Percentiles rank a stretch among this genome's conserved stretches.
These are phyloP conservation scores for Xerocomus potaroensis DNA, from an alignment of 768 basidiomycete species.

Conservation along the genomic window DNA sequence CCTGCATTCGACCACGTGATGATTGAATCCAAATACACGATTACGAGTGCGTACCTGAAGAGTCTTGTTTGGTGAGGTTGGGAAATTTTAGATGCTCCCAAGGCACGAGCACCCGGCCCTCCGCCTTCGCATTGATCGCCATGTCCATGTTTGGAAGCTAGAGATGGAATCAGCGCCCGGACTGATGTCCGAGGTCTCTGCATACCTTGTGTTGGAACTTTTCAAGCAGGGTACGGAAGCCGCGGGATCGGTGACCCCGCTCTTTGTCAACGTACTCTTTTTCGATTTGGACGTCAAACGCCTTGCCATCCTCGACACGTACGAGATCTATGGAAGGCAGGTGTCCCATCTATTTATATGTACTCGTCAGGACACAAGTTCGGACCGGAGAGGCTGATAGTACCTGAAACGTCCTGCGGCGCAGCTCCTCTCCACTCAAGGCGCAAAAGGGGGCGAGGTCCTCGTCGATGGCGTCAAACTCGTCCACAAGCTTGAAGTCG, in stretches of 20 bases:
- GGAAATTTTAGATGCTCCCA: slow-evolving; percentile 79
- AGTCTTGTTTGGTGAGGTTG: slow-evolving; percentile 54
- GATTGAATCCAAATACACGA: not conserved
- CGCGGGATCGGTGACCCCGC: slow-evolving; percentile 71
- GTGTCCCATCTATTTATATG: slow-evolving; percentile 51
- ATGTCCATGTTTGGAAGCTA: slow-evolving; percentile 94
- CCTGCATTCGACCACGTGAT: slow-evolving; percentile 27
- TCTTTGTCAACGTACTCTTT: slow-evolving; percentile 57
- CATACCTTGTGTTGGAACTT: slow-evolving; percentile 60
- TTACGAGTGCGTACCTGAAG: slow-evolving; percentile 24
- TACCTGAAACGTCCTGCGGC: slow-evolving; percentile 59
- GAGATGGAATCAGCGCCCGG: not conserved
- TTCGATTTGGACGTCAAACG: slow-evolving; percentile 53
- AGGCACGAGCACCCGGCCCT: slow-evolving; percentile 88
- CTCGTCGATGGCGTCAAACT: slow-evolving; percentile 74
- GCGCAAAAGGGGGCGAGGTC: slow-evolving; percentile 87
- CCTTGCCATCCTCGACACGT: slow-evolving; percentile 61
- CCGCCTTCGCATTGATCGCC: slow-evolving; percentile 88
- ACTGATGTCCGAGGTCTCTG: slow-evolving; percentile 10
- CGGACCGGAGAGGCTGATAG: not conserved
- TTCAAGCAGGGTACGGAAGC: slow-evolving; percentile 73
- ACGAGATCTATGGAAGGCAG: slow-evolving; percentile 85
- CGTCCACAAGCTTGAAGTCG: slow-evolving; percentile 78
- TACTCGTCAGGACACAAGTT: not conserved
- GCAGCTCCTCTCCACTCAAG: slow-evolving; percentile 65